Base-by-base conservation (phyloP, 306 rosid species). In the Carpinus fangiana region DNA sequence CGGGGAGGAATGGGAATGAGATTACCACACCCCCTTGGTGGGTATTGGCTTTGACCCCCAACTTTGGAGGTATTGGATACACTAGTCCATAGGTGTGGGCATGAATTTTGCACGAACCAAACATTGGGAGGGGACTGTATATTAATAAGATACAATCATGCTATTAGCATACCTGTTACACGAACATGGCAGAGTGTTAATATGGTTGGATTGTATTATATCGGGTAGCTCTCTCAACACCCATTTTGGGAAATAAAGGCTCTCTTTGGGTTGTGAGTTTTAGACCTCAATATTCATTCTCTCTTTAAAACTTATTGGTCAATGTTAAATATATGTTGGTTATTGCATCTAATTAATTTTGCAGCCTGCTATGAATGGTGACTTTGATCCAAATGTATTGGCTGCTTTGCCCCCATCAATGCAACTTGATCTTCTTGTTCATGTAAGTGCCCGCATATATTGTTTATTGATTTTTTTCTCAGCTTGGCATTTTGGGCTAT, bases 361-460 rank as follows among this genome's bases (percentile, higher is more conserved):
- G 79, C 90, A 92, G 98, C 92, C 91, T 57, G 81, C 78, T 75
- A 82, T 83, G 79, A 81, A 81, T 56, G 91, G 81, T 18, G 90
- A 87, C 80, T 87, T 92, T 84, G 97, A 94, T 85, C 85, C 89
- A 45, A 80, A 93, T 76, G 90, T 90, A 38, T 88, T 94, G 77
- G 98, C 94, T 84, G 89, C 96, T 70, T 85, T 94, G 88, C 97
- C 98, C 55, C 91, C 90, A 69, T 94, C 97, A 34, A 85, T 94
- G 90, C 98, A 92, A 86, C 92, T 81, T 67, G 90, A 90, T 79
- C 90, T 92, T 84, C 96, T 94, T 81, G 90, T 86, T 13, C 96
- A 92, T 93, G 98, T 90, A 62, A 83, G 88, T 70, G 64, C 69
- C 51, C 36, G 26, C 34, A 17, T 62, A 53, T 62, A 45, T n/a